Percentiles rank a stretch among this genome's conserved stretches.
Evolutionary conservation across 2,329 filamentous ascomycete species (phyloP).

Genomic region (Fusarium armeniacum): DNA sequence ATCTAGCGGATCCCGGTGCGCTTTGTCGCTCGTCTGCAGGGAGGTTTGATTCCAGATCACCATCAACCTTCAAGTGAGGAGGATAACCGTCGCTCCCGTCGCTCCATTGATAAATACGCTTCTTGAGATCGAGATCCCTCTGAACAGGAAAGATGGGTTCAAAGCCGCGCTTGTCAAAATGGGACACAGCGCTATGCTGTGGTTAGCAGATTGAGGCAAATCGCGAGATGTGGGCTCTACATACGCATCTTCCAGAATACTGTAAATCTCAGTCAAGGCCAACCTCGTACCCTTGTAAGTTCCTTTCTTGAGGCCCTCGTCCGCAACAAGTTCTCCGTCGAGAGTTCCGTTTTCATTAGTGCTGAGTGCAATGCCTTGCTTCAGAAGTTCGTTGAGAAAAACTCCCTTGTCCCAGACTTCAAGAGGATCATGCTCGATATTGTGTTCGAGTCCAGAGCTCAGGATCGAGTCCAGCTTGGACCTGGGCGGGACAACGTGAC

Average conservation of each 20-base stretch:
- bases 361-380: slow-evolving; percentile 18
- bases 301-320: slow-evolving; percentile 19
- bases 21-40: slow-evolving; percentile 6
- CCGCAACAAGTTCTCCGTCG: slow-evolving; percentile 5
- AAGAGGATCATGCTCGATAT: slow-evolving; percentile 16
- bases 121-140: slow-evolving; percentile 18
- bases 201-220: background rate
- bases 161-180: slow-evolving; percentile 12
- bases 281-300: slow-evolving; percentile 26
- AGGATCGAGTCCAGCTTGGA: slow-evolving; percentile 27
- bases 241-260: slow-evolving; percentile 30
- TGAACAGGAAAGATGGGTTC: slow-evolving; percentile 26
- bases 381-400: slow-evolving; percentile 34
- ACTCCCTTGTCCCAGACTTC: slow-evolving; percentile 36
- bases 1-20: background rate
- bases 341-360: slow-evolving; percentile 14
- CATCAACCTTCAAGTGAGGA: slow-evolving; percentile 21
- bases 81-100: slow-evolving; percentile 17
- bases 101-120: slow-evolving; percentile 28
- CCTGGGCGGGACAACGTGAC: background rate
- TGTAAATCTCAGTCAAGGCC: slow-evolving; percentile 35
- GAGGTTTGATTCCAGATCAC: background rate
- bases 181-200: slow-evolving; percentile 6
- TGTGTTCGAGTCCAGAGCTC: slow-evolving; percentile 20
- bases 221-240: background rate